Evolutionary conservation across 331 rosid genomes (phyloP).

Genomic region (Dryas integrifolia): DNA sequence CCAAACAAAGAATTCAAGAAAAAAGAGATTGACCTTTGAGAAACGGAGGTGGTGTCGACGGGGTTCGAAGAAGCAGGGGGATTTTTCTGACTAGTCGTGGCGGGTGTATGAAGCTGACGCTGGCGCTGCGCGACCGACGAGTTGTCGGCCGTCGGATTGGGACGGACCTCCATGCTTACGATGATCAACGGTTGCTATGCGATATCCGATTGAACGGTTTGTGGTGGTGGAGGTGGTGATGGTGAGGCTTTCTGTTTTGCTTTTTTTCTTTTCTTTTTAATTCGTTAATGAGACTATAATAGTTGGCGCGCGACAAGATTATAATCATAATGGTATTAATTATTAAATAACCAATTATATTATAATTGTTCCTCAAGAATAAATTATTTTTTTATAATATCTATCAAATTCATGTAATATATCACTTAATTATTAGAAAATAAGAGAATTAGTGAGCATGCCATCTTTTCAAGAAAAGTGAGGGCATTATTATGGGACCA

Average conservation of each 20-base stretch:
- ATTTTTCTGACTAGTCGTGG: constrained; percentile 38
- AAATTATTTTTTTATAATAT: no score
- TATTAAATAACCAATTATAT: no score
- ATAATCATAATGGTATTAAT: neutral
- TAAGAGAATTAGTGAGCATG: no score
- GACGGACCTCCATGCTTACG: constrained; percentile 67
- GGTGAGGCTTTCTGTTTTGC: neutral
- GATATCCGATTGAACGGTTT: neutral
- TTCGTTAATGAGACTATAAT: neutral
- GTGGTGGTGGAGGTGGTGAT: neutral
- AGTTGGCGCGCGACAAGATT: constrained; percentile 1
- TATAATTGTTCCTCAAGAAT: no score
- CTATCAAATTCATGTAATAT: no score
- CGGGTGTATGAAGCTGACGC: constrained; percentile 34
- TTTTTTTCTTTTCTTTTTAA: neutral
- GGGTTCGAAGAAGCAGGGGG: constrained; percentile 45
- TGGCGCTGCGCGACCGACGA: constrained; percentile 47
- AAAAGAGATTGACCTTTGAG: constrained; percentile 53
- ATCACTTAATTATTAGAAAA: no score
- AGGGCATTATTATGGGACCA: no score
- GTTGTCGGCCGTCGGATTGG: constrained; percentile 55
- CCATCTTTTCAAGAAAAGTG: no score
- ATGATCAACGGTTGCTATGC: constrained; percentile 21
- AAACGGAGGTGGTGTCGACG: constrained; percentile 71
- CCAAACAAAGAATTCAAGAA: constrained; percentile 18